Percentiles rank a stretch among this genome's conserved stretches.
Conservation (phyloP, 2,329 filamentous ascomycete species). For the Pseudogymnoascus sp. region DNA sequence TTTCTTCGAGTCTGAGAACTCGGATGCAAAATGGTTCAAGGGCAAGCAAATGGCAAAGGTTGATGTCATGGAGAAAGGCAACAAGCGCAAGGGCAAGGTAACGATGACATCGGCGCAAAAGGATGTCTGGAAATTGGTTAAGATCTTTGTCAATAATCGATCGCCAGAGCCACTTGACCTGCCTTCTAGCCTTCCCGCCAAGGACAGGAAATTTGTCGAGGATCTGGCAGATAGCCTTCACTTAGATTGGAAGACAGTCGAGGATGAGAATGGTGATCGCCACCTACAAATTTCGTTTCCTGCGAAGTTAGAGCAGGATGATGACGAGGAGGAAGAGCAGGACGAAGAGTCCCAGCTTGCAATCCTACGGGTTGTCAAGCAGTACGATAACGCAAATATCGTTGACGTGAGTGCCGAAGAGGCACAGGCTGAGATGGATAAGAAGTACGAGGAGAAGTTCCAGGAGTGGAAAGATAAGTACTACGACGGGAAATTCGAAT, state of each 20-base stretch:
- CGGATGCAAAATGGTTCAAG: conserved; percentile 86
- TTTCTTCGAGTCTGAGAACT: conserved; percentile 86
- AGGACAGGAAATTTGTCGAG: conserved; percentile 88
- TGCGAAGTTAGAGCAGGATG: conserved; percentile 39
- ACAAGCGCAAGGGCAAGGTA: conserved; percentile 56
- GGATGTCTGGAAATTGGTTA: conserved; percentile 72
- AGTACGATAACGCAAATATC: conserved; percentile 84
- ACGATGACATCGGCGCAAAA: conserved; percentile 74
- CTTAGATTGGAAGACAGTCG: conserved; percentile 55
- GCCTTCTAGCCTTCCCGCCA: conserved; percentile 63
- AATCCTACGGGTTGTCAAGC: conserved; percentile 74
- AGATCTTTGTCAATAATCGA: conserved; percentile 70
- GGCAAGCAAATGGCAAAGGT: conserved; percentile 69
- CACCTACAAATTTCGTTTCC: conserved; percentile 56
- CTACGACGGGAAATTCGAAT: conserved; percentile 85
- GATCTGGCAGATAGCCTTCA: conserved; percentile 67
- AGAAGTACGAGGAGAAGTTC: conserved; percentile 87
- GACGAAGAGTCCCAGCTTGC: conserved; percentile 82
- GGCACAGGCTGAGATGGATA: conserved; percentile 67
- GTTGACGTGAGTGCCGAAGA: conserved; percentile 73
- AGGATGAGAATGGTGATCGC: conserved; percentile 56
- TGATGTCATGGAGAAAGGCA: conserved; percentile 55
- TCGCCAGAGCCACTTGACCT: conserved; percentile 62
- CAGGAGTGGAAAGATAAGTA: conserved; percentile 90
- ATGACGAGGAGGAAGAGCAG: conserved; percentile 61